Evolutionary conservation across 768 basidiomycete species (phyloP).

Genomic region (Clavulina sp.): DNA sequence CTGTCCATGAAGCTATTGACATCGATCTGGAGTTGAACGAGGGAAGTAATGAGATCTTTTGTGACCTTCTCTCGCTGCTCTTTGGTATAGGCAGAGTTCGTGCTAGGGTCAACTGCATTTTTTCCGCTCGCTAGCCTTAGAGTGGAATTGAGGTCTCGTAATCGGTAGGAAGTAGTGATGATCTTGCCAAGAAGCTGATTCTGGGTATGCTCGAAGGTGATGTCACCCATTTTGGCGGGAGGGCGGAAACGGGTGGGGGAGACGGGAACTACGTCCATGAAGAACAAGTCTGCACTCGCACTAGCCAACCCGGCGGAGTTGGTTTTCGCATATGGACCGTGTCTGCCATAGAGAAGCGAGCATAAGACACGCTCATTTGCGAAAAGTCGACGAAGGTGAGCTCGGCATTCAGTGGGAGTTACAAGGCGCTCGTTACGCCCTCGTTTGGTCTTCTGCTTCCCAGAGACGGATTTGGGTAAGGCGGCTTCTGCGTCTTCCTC

Average conservation of each 20-base stretch:
- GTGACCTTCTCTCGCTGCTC: slow-evolving; percentile 37
- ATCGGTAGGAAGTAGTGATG: slow-evolving; percentile 57
- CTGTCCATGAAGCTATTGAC: slow-evolving; percentile 97
- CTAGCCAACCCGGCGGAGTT: slow-evolving; percentile 41
- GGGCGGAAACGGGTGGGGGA: slow-evolving; percentile 94
- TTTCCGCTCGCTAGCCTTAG: slow-evolving; percentile 47
- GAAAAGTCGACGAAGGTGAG: slow-evolving; percentile 82
- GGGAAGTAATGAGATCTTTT: slow-evolving; percentile 50
- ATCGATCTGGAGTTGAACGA: slow-evolving; percentile 83
- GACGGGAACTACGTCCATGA: slow-evolving; percentile 81
- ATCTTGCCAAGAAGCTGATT: slow-evolving; percentile 77
- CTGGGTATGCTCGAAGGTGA: slow-evolving; percentile 88
- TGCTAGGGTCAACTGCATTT: slow-evolving; percentile 10
- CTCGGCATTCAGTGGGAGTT: slow-evolving; percentile 81
- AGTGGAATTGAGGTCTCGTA: slow-evolving; percentile 58
- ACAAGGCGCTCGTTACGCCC: slow-evolving; percentile 85
- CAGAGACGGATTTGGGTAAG: slow-evolving; percentile 51
- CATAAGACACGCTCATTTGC: slow-evolving; percentile 66
- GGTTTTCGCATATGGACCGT: slow-evolving; percentile 62
- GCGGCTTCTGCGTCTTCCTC: slow-evolving; percentile 24
- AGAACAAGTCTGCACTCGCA: slow-evolving; percentile 89
- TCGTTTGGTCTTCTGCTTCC: slow-evolving; percentile 52
- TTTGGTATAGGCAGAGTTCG: slow-evolving; percentile 7
- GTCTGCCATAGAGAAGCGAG: slow-evolving; percentile 77
- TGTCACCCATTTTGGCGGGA: slow-evolving; percentile 78